Evolutionary conservation across 208 protist species (phyloP).

Genomic region (Trypanosomatidae sp.): DNA sequence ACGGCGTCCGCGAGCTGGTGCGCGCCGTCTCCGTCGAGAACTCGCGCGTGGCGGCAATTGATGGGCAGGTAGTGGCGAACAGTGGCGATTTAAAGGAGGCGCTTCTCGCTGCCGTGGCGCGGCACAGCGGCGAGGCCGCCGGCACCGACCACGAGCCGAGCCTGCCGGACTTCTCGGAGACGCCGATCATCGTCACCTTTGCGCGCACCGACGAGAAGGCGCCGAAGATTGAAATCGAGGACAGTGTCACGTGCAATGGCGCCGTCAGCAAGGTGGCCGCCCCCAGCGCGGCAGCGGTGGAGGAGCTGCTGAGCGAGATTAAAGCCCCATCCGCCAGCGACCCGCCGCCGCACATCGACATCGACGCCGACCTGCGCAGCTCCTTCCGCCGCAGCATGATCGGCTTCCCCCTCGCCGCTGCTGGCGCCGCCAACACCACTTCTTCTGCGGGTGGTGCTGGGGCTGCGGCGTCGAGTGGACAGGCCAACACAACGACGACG

Average conservation of each 20-base stretch:
- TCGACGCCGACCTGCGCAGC: constrained; percentile 25
- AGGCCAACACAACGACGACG: no score
- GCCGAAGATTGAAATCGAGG: constrained; percentile 41
- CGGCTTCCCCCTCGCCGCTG: no score
- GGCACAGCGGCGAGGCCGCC: constrained; percentile 3
- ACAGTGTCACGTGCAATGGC: constrained; percentile 60
- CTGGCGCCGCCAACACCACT: no score
- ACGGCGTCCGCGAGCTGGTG: constrained; percentile 29
- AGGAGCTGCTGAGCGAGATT: constrained; percentile 35
- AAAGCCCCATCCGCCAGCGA: constrained; percentile 24
- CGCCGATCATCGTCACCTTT: constrained; percentile 36
- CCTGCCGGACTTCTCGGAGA: constrained; percentile 13
- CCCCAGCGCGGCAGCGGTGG: constrained; percentile 28
- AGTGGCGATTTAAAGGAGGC: constrained; percentile 55
- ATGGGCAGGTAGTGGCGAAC: constrained; percentile 41
- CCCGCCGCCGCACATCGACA: constrained; percentile 20
- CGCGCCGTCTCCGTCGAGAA: constrained; percentile 4
- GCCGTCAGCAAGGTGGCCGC: constrained; percentile 31
- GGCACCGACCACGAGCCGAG: neutral
- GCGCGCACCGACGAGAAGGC: constrained; percentile 34
- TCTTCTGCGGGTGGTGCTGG: no score
- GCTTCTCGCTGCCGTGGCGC: constrained; percentile 33
- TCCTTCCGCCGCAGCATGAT: constrained; percentile 33
- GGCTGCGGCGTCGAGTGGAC: no score
- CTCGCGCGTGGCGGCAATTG: constrained; percentile 46